Conservation (phyloP, 2,329 filamentous ascomycete genomes). For the Paramyrothecium roridum region DNA sequence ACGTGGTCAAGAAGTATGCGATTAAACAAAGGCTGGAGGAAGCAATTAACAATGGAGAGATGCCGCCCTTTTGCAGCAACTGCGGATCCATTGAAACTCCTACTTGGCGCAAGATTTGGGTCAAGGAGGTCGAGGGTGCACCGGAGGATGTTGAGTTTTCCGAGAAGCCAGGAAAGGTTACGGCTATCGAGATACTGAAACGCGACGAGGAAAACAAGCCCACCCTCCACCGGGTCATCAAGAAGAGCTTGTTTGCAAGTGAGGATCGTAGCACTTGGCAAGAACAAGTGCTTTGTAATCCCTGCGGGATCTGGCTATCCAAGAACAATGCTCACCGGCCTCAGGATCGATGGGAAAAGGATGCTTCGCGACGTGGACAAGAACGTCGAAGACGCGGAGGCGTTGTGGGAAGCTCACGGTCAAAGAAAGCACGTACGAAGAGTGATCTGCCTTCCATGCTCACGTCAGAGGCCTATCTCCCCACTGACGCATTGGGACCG, state of each 20-base stretch:
- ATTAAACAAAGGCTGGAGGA: conserved; percentile 58
- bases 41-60: conserved; percentile 72
- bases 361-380: conserved; percentile 48
- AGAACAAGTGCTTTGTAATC: conserved; percentile 82
- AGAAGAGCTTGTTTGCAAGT: conserved; percentile 63
- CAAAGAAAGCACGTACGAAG: conserved; percentile 48
- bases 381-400: conserved; percentile 47
- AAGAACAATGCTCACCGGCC: conserved; percentile 87
- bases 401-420: conserved; percentile 34
- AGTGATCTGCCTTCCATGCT: conserved; percentile 40
- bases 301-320: conserved; percentile 91
- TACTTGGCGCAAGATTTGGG: conserved; percentile 92
- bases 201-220: conserved; percentile 61
- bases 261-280: conserved; percentile 67
- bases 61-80: conserved; percentile 86
- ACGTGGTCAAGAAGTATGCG: conserved; percentile 59
- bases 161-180: conserved; percentile 68
- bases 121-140: conserved; percentile 68
- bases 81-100: conserved; percentile 95
- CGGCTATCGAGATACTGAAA: conserved; percentile 68
- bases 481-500: conserved; percentile 50
- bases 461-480: conserved; percentile 52
- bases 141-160: conserved; percentile 70
- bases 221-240: conserved; percentile 69
- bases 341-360: conserved; percentile 75